These are phyloP conservation scores for sorghum (Sorghum bicolor) DNA, from an alignment of 176 grass and related monocot species.

Conservation along the genomic window DNA sequence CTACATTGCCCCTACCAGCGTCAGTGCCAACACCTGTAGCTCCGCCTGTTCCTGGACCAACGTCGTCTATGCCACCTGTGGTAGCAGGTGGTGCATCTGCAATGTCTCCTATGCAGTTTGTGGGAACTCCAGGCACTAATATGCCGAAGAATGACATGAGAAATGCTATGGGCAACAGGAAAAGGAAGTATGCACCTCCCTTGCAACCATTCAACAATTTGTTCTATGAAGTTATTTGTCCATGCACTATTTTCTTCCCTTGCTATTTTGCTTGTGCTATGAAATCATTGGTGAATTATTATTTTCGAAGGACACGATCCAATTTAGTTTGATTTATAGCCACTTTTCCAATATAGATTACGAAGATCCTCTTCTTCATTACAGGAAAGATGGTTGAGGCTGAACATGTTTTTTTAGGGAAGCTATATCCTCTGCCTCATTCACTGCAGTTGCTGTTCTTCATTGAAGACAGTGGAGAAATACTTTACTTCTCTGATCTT, in stretches of 20 bases:
- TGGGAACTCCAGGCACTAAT: slow-evolving; percentile 57
- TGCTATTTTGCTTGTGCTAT: background rate
- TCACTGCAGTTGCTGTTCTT: background rate
- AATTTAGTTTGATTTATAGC: background rate
- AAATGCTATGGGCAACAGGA: slow-evolving; percentile 90
- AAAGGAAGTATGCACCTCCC: slow-evolving; percentile 86
- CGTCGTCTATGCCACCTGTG: slow-evolving; percentile 54
- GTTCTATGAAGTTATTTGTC: slow-evolving; percentile 13
- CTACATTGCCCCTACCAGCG: slow-evolving; percentile 16
- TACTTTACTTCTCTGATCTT: background rate
- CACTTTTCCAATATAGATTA: background rate
- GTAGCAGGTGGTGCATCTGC: slow-evolving; percentile 53
- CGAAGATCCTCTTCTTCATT: slow-evolving; percentile 3
- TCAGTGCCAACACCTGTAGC: slow-evolving; percentile 12
- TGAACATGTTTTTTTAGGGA: slow-evolving; percentile 1
- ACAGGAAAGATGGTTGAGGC: slow-evolving; percentile 29
- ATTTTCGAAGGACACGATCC: background rate
- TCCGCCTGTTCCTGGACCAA: slow-evolving; percentile 32
- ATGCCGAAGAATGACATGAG: slow-evolving; percentile 66
- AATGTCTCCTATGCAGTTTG: slow-evolving; percentile 84
- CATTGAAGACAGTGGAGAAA: background rate
- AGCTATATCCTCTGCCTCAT: background rate
- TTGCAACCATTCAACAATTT: slow-evolving; percentile 9
- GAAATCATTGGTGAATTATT: background rate
- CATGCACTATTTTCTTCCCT: background rate